These are phyloP conservation scores for Penicillium samsonianum DNA, from an alignment of 495 filamentous ascomycete genomes.

Conservation along the genomic window DNA sequence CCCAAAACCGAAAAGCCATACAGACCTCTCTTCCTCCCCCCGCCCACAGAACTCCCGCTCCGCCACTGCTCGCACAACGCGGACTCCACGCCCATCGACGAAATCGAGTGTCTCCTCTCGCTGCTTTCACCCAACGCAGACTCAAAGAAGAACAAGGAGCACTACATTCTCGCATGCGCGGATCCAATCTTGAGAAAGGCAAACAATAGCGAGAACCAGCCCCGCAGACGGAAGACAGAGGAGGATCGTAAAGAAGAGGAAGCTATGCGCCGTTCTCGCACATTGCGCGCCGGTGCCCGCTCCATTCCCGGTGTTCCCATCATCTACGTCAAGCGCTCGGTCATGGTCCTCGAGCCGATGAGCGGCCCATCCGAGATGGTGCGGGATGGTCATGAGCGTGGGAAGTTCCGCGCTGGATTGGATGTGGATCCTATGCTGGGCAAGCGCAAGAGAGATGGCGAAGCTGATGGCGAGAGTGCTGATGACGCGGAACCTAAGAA, in stretches of 20 bases:
- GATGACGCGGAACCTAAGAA: conserved; percentile 50
- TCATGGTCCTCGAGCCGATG: conserved; percentile 93
- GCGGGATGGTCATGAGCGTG: conserved; percentile 66
- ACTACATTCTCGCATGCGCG: conserved; percentile 82
- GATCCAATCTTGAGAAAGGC: conserved; percentile 36
- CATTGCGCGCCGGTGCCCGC: conserved; percentile 38
- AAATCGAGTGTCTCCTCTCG: conserved; percentile 73
- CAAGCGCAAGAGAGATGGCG: conserved; percentile 48
- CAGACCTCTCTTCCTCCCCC: conserved; percentile 45
- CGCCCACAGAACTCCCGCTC: conserved; percentile 64
- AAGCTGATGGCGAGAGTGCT: conserved; percentile 19
- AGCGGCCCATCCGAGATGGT: conserved; percentile 60
- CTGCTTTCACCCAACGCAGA: conserved; percentile 72
- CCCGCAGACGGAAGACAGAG: conserved; percentile 31
- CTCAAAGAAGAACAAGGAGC: conserved; percentile 72
- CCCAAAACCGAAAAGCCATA: conserved; percentile 47
- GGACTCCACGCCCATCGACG: conserved; percentile 71
- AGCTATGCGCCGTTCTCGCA: conserved; percentile 36
- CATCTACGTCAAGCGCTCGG: conserved; percentile 79
- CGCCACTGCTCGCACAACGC: conserved; percentile 88
- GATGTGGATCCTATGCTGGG: conserved; percentile 44
- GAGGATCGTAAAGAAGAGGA: conserved; percentile 37
- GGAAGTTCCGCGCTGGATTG: conserved; percentile 74
- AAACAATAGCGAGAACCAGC: conserved; percentile 24
- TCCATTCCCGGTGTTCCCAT: conserved; percentile 72